Evolutionary conservation across 345 rosid genomes (phyloP).

Genomic region (Hibiscus trionum): DNA sequence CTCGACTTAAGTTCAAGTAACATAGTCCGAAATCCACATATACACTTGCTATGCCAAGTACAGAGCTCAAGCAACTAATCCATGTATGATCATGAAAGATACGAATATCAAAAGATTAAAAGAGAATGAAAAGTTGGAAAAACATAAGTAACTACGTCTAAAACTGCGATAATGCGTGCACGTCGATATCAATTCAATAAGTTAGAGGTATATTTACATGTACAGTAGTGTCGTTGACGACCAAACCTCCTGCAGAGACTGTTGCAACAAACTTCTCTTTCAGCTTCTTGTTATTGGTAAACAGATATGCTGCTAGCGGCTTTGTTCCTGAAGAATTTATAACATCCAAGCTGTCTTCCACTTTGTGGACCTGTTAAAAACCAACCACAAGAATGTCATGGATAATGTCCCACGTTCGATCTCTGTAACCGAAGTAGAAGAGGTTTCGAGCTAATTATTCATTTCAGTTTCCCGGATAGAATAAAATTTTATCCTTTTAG

Average conservation of each 20-base stretch:
- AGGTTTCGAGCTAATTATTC: neutral
- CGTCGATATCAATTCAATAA: neutral
- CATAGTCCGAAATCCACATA: neutral
- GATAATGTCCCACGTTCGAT: neutral
- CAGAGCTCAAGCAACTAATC: neutral
- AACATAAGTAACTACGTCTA: neutral
- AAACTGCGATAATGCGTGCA: neutral
- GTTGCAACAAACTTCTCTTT: slow-evolving; percentile 57
- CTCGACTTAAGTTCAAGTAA: neutral
- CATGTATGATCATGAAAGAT: neutral
- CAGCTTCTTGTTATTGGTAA: slow-evolving; percentile 65
- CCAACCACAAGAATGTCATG: slow-evolving; percentile 4
- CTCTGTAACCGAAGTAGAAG: neutral
- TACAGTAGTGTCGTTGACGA: slow-evolving; percentile 71
- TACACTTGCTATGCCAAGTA: neutral
- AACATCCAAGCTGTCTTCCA: slow-evolving; percentile 72
- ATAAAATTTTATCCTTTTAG: neutral
- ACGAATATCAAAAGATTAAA: neutral
- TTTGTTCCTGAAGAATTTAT: slow-evolving; percentile 68
- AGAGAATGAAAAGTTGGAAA: neutral
- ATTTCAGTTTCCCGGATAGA: neutral
- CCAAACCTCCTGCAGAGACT: slow-evolving; percentile 84
- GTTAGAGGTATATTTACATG: slow-evolving; percentile 47
- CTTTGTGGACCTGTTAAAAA: slow-evolving; percentile 54
- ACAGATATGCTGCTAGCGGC: slow-evolving; percentile 93